phyloP scores from a whole-genome alignment of 306 rosid genomes.

The Alnus glutinosa region DNA sequence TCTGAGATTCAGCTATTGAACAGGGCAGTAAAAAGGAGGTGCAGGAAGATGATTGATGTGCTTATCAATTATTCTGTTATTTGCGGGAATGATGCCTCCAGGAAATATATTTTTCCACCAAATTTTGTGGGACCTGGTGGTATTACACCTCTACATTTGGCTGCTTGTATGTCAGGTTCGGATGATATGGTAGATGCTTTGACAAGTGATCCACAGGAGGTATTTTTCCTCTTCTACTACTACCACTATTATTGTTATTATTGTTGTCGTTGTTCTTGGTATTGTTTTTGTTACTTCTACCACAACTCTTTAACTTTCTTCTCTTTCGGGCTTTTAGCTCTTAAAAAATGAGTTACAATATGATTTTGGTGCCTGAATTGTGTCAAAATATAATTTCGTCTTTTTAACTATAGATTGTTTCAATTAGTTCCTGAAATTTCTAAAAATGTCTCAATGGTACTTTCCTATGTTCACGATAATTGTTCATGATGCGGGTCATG shows the following conservation, averaged over 20 bases:
- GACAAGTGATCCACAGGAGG: conserved; percentile 87
- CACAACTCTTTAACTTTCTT: too few relatives aligned
- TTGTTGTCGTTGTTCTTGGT: background rate
- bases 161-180: conserved; percentile 67
- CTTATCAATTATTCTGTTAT: conserved; percentile 58
- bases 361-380: too few relatives aligned
- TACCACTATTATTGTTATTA: background rate
- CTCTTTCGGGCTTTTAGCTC: background rate
- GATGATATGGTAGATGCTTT: conserved; percentile 70
- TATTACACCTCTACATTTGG: conserved; percentile 87
- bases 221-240: conserved; percentile 24
- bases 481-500: too few relatives aligned
- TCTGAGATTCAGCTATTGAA: conserved; percentile 72
- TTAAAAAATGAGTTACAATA: too few relatives aligned
- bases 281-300: background rate
- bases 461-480: too few relatives aligned
- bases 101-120: conserved; percentile 68
- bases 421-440: too few relatives aligned
- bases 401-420: too few relatives aligned
- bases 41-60: conserved; percentile 66
- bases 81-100: conserved; percentile 33
- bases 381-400: too few relatives aligned
- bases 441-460: too few relatives aligned
- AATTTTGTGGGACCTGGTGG: conserved; percentile 78
- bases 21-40: conserved; percentile 81